A percentile compares a stretch with the other conserved stretches of the same genome.
Evolutionary conservation across 176 grass and related monocot genomes (phyloP).

Genomic region (Areca catechu): DNA sequence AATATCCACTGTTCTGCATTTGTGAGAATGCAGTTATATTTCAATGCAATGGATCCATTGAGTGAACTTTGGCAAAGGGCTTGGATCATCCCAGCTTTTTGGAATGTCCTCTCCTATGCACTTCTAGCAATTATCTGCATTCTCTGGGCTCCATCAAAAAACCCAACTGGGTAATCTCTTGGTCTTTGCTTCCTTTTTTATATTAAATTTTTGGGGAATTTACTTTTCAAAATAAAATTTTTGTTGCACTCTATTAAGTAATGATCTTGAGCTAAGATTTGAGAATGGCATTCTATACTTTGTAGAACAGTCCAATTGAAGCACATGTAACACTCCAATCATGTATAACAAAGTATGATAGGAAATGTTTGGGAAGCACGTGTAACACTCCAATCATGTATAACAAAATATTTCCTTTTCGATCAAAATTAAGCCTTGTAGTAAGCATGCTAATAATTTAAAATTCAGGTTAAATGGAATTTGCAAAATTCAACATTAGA

Average conservation of each 20-base stretch:
- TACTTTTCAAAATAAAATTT: constrained; percentile 11
- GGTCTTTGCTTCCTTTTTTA: not conserved
- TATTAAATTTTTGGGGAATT: constrained; percentile 7
- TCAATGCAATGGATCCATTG: constrained; percentile 94
- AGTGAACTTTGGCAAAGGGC: constrained; percentile 96
- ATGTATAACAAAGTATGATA: no score
- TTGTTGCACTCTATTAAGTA: not conserved
- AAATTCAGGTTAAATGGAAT: no score
- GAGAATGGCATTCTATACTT: no score
- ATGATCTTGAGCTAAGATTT: no score
- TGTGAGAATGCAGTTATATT: constrained; percentile 75
- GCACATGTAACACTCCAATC: no score
- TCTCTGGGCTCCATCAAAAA: constrained; percentile 82
- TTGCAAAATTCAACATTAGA: no score
- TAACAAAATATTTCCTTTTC: no score
- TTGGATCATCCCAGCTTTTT: constrained; percentile 95
- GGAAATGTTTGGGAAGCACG: no score
- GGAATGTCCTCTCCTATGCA: constrained; percentile 88
- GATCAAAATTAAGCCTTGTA: no score
- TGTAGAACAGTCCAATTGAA: no score
- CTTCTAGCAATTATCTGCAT: constrained; percentile 76
- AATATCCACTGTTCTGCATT: not conserved
- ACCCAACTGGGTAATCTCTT: constrained; percentile 56
- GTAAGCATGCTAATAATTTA: no score
- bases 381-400: no score